Base-by-base conservation (phyloP, 805 yeast species). In the Candida vaughaniae region DNA sequence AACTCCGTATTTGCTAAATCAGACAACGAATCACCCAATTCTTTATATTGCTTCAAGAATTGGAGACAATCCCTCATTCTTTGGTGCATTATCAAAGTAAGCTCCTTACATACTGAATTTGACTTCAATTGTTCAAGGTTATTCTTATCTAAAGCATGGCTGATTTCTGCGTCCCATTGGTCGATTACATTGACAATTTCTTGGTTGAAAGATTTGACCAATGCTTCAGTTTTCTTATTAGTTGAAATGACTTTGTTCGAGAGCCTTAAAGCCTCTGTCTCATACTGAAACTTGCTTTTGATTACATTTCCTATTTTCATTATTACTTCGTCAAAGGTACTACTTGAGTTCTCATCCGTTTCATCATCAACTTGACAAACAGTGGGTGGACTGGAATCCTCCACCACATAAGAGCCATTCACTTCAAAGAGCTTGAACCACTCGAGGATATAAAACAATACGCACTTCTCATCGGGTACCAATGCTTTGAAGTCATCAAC, bases 381-480 rank as follows among this genome's bases (percentile, higher is more conserved):
- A 7, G 12, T 8, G 6, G 12, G 12, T 8, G 28, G 12, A 8
- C n/a, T 12, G n/a, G 15, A 7, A n/a, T 10, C 12, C 10, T 11
- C 9, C 23, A 7, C 23, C 18, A 25, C 6, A 25, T 25, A 25
- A n/a, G 28, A 6, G 16, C 38, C 33, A 20, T 33, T 35, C n/a
- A 45, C 18, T 39, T 62, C 67, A 41, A 66, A 62, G 17, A 42
- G 45, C 38, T 75, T 77, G 56, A 69, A 79, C 79, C 82, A 75
- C 47, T 79, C 75, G 10, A 81, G 70, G 8, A 80, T 55, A 49
- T 77, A 80, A 12, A 81, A 71, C 46, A 80, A 66, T 11, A 81
- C 63, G 27, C 80, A 69, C 45, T 76, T 71, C 44, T 81, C 87
- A 44, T 81, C 86, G 0, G 83, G 83, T 16, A 61, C 64, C 10